Conservation (phyloP, 164 flowering plant species). For the Macadamia integrifolia region DNA sequence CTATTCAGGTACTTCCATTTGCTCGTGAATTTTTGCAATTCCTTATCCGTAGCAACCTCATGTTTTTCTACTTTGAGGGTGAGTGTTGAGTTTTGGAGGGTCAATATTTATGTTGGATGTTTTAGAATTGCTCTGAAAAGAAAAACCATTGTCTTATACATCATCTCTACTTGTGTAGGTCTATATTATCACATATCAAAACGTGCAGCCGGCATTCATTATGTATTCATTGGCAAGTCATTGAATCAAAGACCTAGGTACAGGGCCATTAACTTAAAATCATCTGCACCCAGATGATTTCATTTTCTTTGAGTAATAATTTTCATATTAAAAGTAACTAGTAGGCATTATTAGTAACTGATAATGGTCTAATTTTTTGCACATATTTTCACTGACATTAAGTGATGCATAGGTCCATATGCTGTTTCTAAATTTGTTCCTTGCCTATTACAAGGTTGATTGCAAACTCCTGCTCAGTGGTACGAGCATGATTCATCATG, state of each 20-base stretch:
- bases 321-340: background rate
- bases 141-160: background rate
- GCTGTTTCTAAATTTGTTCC: background rate
- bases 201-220: conserved; percentile 86
- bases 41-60: conserved; percentile 78
- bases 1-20: conserved; percentile 65
- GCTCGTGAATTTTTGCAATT: conserved; percentile 76
- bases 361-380: background rate
- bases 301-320: background rate
- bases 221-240: conserved; percentile 89
- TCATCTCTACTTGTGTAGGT: conserved; percentile 36
- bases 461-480: background rate
- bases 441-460: background rate
- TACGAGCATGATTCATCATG: background rate
- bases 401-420: background rate
- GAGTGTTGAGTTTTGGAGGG: conserved; percentile 1
- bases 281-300: too few species aligned
- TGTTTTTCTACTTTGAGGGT: conserved; percentile 99
- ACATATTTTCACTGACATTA: background rate
- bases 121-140: background rate
- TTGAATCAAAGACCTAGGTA: conserved; percentile 90
- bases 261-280: background rate
- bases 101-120: background rate
- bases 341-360: background rate
- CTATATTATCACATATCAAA: conserved; percentile 91